Evolutionary conservation across 192 early-diverging fungal genomes (phyloP).

Genomic region (Linnemannia exigua): DNA sequence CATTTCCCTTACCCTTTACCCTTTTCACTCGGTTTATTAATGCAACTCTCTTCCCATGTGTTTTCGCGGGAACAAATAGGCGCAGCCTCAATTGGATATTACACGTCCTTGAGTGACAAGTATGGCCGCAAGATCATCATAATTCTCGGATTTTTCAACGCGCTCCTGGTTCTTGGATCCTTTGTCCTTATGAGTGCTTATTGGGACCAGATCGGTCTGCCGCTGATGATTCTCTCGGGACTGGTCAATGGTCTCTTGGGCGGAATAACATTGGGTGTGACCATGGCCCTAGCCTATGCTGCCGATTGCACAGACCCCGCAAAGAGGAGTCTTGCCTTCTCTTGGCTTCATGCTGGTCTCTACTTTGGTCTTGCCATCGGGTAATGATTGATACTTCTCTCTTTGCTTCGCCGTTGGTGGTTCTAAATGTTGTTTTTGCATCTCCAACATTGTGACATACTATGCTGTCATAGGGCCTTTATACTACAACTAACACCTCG

Average conservation of each 20-base stretch:
- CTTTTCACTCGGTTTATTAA: neutral
- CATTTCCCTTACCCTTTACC: neutral
- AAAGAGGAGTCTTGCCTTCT: conserved; percentile 36
- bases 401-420: too few relatives aligned
- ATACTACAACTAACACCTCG: neutral
- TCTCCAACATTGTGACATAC: too few relatives aligned
- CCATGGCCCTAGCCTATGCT: conserved; percentile 45
- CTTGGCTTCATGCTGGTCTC: conserved; percentile 38
- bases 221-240: conserved; percentile 30
- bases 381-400: conserved; percentile 10
- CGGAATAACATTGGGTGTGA: conserved; percentile 8
- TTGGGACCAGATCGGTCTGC: conserved; percentile 45
- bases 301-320: conserved; percentile 52
- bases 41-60: neutral
- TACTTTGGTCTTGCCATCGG: conserved; percentile 41
- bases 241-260: conserved; percentile 40
- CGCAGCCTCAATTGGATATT: conserved; percentile 37
- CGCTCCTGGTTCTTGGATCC: conserved; percentile 14
- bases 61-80: conserved; percentile 17
- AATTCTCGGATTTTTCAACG: conserved; percentile 16
- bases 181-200: conserved; percentile 33
- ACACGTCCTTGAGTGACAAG: conserved; percentile 45
- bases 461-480: too few relatives aligned
- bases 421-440: too few relatives aligned
- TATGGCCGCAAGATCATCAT: conserved; percentile 42